phyloP scores from a whole-genome alignment of 1,284 basidiomycete genomes.

The Gomphus bonarii region DNA sequence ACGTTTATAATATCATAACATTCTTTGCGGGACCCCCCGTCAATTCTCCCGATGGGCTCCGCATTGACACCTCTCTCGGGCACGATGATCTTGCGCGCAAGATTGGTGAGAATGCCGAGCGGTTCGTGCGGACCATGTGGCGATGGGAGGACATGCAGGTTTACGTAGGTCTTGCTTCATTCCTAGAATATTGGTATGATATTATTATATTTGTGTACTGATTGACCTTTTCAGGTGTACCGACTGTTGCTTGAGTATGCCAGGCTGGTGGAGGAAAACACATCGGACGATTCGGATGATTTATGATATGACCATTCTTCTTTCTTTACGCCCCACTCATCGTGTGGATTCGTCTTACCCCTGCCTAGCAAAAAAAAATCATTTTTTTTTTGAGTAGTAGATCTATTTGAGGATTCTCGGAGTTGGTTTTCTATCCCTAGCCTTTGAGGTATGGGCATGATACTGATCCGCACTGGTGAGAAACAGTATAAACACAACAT shows the following conservation, averaged over 20 bases:
- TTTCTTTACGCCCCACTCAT: no score
- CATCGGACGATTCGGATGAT: neutral
- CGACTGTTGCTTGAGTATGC: neutral
- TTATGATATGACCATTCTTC: neutral
- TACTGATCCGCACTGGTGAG: no score
- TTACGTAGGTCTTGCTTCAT: neutral
- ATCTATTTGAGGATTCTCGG: no score
- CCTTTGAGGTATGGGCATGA: no score
- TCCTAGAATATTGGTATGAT: no score
- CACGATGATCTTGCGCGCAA: constrained; percentile 45
- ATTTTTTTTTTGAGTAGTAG: no score
- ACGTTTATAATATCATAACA: constrained; percentile 43
- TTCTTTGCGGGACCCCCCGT: constrained; percentile 46
- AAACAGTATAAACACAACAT: no score
- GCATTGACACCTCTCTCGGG: constrained; percentile 14
- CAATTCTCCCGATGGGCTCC: constrained; percentile 22
- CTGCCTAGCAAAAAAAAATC: no score
- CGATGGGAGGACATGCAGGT: constrained; percentile 5
- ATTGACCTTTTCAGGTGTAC: neutral
- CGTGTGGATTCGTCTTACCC: no score
- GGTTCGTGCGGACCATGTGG: neutral
- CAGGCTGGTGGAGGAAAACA: neutral
- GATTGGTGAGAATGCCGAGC: constrained; percentile 28
- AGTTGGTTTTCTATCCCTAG: no score
- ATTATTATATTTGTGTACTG: neutral